Evolutionary conservation across 2,329 filamentous ascomycete species (phyloP).

Genomic region (Beauveria asiatica): DNA sequence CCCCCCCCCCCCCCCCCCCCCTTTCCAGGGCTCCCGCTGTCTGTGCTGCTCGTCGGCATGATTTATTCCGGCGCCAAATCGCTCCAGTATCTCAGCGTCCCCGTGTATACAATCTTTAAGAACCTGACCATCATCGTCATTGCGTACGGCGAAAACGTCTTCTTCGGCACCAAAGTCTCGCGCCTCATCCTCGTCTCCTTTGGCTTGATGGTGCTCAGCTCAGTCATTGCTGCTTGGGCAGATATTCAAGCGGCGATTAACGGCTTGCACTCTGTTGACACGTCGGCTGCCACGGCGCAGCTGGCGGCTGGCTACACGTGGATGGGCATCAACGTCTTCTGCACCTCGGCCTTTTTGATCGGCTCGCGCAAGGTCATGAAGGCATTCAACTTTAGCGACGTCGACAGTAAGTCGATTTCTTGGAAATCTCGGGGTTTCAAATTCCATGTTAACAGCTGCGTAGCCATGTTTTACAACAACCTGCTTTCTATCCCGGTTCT

Average conservation of each 20-base stretch:
- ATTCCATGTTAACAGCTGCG: constrained; percentile 22
- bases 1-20: not conserved
- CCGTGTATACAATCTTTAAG: constrained; percentile 99
- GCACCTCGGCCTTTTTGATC: constrained; percentile 80
- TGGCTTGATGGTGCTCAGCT: constrained; percentile 92
- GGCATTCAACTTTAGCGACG: constrained; percentile 99
- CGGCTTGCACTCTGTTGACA: constrained; percentile 47
- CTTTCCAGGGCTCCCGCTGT: constrained; percentile 81
- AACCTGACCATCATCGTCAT: constrained; percentile 98
- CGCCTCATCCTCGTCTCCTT: constrained; percentile 86
- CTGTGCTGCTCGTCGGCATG: constrained; percentile 93
- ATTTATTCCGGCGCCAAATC: constrained; percentile 97
- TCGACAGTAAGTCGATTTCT: constrained; percentile 69
- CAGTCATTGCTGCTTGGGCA: constrained; percentile 90
- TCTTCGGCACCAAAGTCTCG: constrained; percentile 92
- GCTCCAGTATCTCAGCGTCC: constrained; percentile 91
- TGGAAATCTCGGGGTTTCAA: not conserved
- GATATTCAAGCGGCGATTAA: constrained; percentile 82
- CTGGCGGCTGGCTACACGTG: constrained; percentile 92
- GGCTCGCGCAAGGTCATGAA: constrained; percentile 98
- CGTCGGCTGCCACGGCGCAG: constrained; percentile 72
- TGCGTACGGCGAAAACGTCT: constrained; percentile 94
- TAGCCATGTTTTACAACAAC: constrained; percentile 99
- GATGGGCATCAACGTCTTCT: constrained; percentile 97
- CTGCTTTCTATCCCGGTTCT: constrained; percentile 91